Evolutionary conservation across 441 rosid genomes (phyloP), one percentile per base, ranked within the genome.

Genomic region (Pelargonium citronellum): DNA sequence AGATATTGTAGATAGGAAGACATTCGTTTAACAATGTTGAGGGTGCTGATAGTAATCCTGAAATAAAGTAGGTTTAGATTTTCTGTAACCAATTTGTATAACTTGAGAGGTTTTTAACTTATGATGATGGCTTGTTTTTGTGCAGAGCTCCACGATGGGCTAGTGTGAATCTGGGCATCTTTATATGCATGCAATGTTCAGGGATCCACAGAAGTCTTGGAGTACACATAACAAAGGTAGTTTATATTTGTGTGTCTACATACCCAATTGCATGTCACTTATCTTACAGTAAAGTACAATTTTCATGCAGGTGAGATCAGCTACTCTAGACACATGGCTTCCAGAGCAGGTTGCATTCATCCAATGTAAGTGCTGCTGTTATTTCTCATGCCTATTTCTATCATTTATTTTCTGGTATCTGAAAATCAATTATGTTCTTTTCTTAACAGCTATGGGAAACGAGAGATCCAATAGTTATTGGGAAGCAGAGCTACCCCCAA

Each of bases 141-240:
- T 71, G 47, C 79, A 75, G 79, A 63, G 91, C 77, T 53, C 89
- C 95, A 44, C 78, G 95, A 76, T 87, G 92, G 95, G 91, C 95
- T 9, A 89, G 95, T 34, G 92, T 89, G 67, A 89, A 89, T 81
- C 82, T 89, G 57, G 92, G 95, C 69, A 87, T 89, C 75, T 89
- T 89, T 80, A 85, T 89, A 71, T 89, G 95, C 86, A 81, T 89
- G 88, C 95, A 86, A 62, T 87, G 95, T 76, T 87, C 95, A 11
- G 95, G 95, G 73, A 73, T 87, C 66, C 95, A 89, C 74, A 81
- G 95, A 77, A 84, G 92, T 75, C 91, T 89, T 67, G 95, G 95
- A 39, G 92, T 89, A 44, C 92, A 89, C 80, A 87, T 87, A 83
- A 85, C 95, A 16, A 87, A 89, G 87, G 95, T 89, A 73, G 61